Evolutionary conservation across 495 filamentous ascomycete genomes (phyloP).

Genomic region (Xylaria curta): DNA sequence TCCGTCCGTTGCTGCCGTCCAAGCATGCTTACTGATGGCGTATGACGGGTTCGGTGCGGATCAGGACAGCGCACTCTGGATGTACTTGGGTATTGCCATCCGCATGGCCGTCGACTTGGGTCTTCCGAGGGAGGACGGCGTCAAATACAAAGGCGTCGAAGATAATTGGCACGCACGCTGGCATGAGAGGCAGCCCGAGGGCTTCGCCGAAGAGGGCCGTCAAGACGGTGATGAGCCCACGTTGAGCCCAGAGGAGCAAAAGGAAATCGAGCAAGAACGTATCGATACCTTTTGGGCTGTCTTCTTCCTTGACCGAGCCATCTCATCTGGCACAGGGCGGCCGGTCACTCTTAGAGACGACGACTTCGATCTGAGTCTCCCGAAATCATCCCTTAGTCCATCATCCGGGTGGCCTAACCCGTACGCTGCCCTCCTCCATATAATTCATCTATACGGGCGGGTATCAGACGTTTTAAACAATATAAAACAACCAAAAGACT

Average conservation of each 20-base stretch:
- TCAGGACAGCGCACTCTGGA: slow-evolving; percentile 87
- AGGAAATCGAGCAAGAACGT: slow-evolving; percentile 69
- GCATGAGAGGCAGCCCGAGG: slow-evolving; percentile 44
- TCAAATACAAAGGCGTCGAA: slow-evolving; percentile 68
- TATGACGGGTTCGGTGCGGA: slow-evolving; percentile 88
- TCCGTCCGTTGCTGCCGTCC: slow-evolving; percentile 78
- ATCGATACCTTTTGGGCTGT: slow-evolving; percentile 87
- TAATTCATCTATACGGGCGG: slow-evolving; percentile 82
- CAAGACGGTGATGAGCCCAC: slow-evolving; percentile 48
- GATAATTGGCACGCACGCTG: slow-evolving; percentile 54
- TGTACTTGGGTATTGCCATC: slow-evolving; percentile 85
- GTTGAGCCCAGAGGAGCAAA: slow-evolving; percentile 61
- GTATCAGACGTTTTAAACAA: slow-evolving; percentile 85
- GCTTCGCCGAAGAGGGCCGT: slow-evolving; percentile 39
- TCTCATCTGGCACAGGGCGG: slow-evolving; percentile 82
- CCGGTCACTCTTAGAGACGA: slow-evolving; percentile 80
- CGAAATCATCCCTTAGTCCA: slow-evolving; percentile 63
- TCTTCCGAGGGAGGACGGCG: slow-evolving; percentile 76
- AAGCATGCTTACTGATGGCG: slow-evolving; percentile 79
- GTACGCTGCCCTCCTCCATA: slow-evolving; percentile 78
- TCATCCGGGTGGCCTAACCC: slow-evolving; percentile 72
- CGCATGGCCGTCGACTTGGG: slow-evolving; percentile 87
- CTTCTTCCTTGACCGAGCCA: slow-evolving; percentile 83
- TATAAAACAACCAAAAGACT: slow-evolving; percentile 74
- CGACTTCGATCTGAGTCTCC: slow-evolving; percentile 80